A percentile compares a stretch with the other conserved stretches of the same genome.
These are phyloP conservation scores for Phytophthora cactorum DNA, from an alignment of 352 stramenopile genomes.

Conservation along the genomic window DNA sequence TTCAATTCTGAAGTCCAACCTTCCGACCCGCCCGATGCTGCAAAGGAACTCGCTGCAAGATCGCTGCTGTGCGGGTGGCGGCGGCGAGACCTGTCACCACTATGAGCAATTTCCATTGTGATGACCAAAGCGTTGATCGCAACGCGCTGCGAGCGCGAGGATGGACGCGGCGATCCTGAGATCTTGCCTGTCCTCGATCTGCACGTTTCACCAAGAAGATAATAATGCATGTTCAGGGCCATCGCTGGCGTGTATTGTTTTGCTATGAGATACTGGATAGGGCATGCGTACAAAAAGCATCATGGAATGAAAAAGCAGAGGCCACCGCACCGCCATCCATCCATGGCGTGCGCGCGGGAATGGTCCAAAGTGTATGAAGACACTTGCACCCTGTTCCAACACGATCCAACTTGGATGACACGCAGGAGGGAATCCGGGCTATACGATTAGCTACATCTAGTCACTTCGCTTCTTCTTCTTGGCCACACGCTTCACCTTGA, in stretches of 20 bases:
- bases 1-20: not conserved
- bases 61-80: not conserved
- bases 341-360: conserved; percentile 15
- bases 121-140: not conserved
- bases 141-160: not conserved
- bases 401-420: not conserved
- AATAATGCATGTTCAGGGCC: conserved; percentile 26
- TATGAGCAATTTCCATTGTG: too few relatives aligned
- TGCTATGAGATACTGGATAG: conserved; percentile 34
- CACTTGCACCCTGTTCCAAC: not conserved
- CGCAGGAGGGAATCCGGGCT: not conserved
- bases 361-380: conserved; percentile 16
- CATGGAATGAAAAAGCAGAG: conserved; percentile 20
- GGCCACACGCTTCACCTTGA: conserved; percentile 88
- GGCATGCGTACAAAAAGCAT: conserved; percentile 37
- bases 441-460: conserved; percentile 34
- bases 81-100: too few relatives aligned
- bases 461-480: conserved; percentile 89
- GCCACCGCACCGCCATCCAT: not conserved
- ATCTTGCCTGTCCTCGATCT: conserved; percentile 26
- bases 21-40: not conserved
- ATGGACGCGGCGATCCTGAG: not conserved
- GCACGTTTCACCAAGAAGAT: not conserved
- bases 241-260: conserved; percentile 33
- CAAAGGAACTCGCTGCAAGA: not conserved